Base-by-base conservation (phyloP, 2,329 filamentous ascomycete genomes). In the Cladosporium sp. region DNA sequence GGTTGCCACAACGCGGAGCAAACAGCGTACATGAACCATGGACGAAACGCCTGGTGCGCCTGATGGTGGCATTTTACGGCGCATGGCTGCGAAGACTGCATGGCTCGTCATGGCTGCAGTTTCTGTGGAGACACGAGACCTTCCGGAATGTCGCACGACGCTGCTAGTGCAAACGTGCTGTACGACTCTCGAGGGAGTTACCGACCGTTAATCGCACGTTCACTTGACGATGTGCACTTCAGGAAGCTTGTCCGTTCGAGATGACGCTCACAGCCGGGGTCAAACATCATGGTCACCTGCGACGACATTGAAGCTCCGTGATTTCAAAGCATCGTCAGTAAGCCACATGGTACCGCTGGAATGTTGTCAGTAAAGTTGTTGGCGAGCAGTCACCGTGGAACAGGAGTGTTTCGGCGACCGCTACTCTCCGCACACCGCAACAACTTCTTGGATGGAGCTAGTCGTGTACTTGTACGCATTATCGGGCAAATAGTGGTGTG, bases 1-100 rank as follows among this genome's bases (percentile, higher is more conserved):
- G 40, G 51, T 57, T 55, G 55, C 51, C 56, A 62, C 62, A 62
- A 57, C 58, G 60, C 56, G 4, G 57, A 59, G 58, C 59, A 61
- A 63, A 60, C 60, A 48, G 56, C 57, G 55, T 56, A 54, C 56
- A 56, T 55, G 57, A 54, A 18, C 53, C 54, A 54, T 56, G 50
- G 35, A 43, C 38, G 34, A 18, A 34, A 34, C 28, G 10, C 28
- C 14, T 18, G 43, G 35, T 16, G 28, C 28, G 50, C 50, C 46
- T 37, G 50, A 43, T 53, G 43, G 50, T 46, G 34, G 42, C 43
- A 46, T 43, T 41, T 46, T 37, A 44, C 28, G 31, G 50, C 40
- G 50, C 44, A 37, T 28, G 31, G 43, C 35, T 46, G 49, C 35
- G 49, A 37, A 31, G 31, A 28, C 35, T 46, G 49, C 43, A 43